Base-by-base conservation (phyloP, 1,284 basidiomycete species). In the Malassezia restricta region DNA sequence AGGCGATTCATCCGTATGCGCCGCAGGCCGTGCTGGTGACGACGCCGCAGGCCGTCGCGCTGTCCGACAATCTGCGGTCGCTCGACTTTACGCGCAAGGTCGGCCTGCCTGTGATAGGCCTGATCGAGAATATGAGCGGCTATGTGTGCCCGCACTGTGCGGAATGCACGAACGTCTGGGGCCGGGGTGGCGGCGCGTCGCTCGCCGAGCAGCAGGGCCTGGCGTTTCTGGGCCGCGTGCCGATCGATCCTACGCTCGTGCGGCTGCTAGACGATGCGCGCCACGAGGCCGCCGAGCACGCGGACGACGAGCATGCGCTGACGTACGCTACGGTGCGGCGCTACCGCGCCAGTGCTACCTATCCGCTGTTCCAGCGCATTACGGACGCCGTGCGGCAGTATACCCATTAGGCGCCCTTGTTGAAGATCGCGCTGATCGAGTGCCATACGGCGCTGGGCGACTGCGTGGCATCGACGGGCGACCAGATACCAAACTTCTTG, bases 121-220 rank as follows among this genome's bases (percentile, higher is more conserved):
- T 99, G 45, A 84, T 99, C 57, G 94, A 98, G 74, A 99, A 98
- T 76, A 96, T 98, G 94, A 88, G 88, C 54, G 94, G 94, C 38
- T 98, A 95, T 76, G 86, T 87, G 8, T 99, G 94, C 70, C 92
- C 92, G 20, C 76, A 77, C 55, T 77, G 76, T 52, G 84, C 85
- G 24, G 90, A 96, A 74, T 80, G 95, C 61, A 89, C 84, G 75
- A 89, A 94, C 69, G 82, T 94, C 45, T 99, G 96, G 76, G 94
- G 91, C 6, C 86, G 83, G 8, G 90, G 90, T 9, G 94, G 94
- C 2, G 94, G 91, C 0, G 81, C 85, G 75, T 65, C 68, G 8
- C 49, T 73, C 82, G 87, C 89, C 0, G 76, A 78, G 58, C 78
- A 80, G 40, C 86, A 91, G 72, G 79, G 77, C 6, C 69, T 95